Percentiles rank a stretch among this genome's conserved stretches.
Conservation (phyloP, 352 stramenopile species). For the Phytopythium cucurbitacearum region DNA sequence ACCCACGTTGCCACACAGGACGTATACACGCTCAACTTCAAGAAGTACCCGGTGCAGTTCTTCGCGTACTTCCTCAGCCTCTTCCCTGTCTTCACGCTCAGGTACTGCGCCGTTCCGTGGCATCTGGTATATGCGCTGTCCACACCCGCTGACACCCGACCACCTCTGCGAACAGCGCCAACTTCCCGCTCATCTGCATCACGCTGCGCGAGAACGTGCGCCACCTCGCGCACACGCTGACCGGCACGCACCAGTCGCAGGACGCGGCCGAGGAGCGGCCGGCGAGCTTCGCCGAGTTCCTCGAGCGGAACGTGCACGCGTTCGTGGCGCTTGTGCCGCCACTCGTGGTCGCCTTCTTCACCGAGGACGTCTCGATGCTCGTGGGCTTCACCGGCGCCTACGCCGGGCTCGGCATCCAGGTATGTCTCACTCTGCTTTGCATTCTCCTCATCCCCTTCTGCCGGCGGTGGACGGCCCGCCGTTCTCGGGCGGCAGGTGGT, state of each 20-base stretch:
- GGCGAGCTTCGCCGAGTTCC: constrained; percentile 29
- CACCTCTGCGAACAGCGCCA: constrained; percentile 36
- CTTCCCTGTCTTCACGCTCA: constrained; percentile 85
- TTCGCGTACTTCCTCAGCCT: constrained; percentile 86
- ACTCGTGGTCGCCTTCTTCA: constrained; percentile 82
- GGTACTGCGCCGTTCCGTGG: constrained; percentile 10
- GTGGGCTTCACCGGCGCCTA: constrained; percentile 85
- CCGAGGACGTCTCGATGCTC: constrained; percentile 86
- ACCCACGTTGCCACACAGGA: constrained; percentile 29
- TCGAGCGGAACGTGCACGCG: constrained; percentile 60
- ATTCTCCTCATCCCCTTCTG: too few species aligned
- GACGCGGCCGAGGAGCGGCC: constrained; percentile 9
- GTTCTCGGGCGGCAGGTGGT: too few species aligned
- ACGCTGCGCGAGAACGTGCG: constrained; percentile 82
- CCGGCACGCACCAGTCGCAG: constrained; percentile 8
- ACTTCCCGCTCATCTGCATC: constrained; percentile 85
- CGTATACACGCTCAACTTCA: constrained; percentile 89
- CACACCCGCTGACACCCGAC: neutral
- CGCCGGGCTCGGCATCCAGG: constrained; percentile 81
- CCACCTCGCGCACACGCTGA: constrained; percentile 55
- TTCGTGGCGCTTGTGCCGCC: constrained; percentile 71
- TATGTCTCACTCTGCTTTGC: constrained; percentile 8
- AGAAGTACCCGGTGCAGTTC: constrained; percentile 66
- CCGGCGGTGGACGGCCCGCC: too few species aligned
- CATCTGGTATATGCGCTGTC: neutral